Conservation (phyloP, 2,329 filamentous ascomycete species). For the Shiraia bambusicola region DNA sequence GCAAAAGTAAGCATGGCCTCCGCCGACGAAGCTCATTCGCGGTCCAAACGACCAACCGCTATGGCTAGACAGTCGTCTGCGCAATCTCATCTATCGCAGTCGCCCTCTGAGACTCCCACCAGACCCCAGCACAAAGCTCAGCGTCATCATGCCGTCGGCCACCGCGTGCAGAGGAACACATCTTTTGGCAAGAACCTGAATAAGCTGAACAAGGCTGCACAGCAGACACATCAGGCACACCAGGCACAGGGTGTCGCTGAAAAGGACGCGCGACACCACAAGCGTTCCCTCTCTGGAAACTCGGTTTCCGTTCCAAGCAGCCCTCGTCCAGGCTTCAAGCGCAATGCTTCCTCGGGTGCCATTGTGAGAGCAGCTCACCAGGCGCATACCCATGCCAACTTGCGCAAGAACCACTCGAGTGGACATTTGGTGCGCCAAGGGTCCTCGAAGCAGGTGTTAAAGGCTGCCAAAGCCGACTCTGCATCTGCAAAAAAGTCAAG, state of each 20-base stretch:
- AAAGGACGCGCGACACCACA: constrained; percentile 36
- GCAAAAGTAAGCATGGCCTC: constrained; percentile 40
- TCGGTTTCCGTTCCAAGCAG: constrained; percentile 39
- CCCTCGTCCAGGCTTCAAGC: constrained; percentile 46
- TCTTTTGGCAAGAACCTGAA: constrained; percentile 47
- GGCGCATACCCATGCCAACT: constrained; percentile 34
- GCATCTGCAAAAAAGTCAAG: constrained; percentile 34
- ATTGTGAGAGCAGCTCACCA: constrained; percentile 38
- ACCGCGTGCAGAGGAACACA: constrained; percentile 43
- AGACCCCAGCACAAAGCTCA: constrained; percentile 36
- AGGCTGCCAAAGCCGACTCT: constrained; percentile 38
- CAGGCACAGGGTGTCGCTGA: constrained; percentile 31
- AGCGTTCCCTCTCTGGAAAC: constrained; percentile 42
- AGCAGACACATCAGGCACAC: constrained; percentile 17
- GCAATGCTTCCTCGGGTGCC: constrained; percentile 46
- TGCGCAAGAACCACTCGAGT: constrained; percentile 49
- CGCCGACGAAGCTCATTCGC: constrained; percentile 38
- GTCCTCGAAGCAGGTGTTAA: constrained; percentile 43
- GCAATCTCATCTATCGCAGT: constrained; percentile 42
- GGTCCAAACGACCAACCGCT: constrained; percentile 38
- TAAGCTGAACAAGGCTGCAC: constrained; percentile 42
- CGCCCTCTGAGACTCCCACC: constrained; percentile 37
- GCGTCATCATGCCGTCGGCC: constrained; percentile 46
- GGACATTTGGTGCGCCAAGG: constrained; percentile 48
- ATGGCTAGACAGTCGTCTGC: constrained; percentile 43